Base-by-base conservation (phyloP, 2,329 filamentous ascomycete species). In the Juglanconis sp. region DNA sequence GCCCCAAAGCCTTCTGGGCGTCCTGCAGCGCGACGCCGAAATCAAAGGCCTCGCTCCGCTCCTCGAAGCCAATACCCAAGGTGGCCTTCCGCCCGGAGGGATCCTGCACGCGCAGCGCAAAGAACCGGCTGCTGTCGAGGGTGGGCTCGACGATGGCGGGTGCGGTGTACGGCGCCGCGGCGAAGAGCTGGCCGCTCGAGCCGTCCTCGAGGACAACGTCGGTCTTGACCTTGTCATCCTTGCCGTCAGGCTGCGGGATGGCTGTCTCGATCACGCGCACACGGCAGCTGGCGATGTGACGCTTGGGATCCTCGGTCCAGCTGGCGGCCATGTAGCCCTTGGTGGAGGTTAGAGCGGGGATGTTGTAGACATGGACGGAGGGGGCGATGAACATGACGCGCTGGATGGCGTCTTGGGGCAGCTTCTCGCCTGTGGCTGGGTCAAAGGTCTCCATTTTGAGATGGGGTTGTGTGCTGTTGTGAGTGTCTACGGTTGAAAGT, bases 41-140 rank as follows among this genome's bases (percentile, higher is more conserved):
- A 71, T 96, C 92, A 67, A 96, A 94, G 1, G 92, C 91, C 68
- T 94, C 90, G 69, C 85, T 87, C 53, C 92, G 80, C 73, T 96
- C 91, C 77, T 96, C 91, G 70, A 96, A 96, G 9, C 92, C 92
- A 65, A 96, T 85, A 9, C 92, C 92, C 61, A 96, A 76, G 50
- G 90, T 84, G 10, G 92, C 92, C 72, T 92, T 93, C 67, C 88
- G 82, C 1, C 90, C 87, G 46, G 83, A 82, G 40, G 87, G 88
- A 63, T 92, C 91, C 61, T 91, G 86, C 1, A 96, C 91, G 13
- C 89, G 82, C 40, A 96, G 72, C 5, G 92, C 92, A 70, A 96
- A 96, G 81, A 96, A 96, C 38, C 92, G 85, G 63, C 85, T 87
- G 70, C 87, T 91, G 72, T 96, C 92, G 30, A 90, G 78, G 24